Base-by-base conservation (phyloP, 129 eudicot genomes). In the Smallanthus sonchifolius region DNA sequence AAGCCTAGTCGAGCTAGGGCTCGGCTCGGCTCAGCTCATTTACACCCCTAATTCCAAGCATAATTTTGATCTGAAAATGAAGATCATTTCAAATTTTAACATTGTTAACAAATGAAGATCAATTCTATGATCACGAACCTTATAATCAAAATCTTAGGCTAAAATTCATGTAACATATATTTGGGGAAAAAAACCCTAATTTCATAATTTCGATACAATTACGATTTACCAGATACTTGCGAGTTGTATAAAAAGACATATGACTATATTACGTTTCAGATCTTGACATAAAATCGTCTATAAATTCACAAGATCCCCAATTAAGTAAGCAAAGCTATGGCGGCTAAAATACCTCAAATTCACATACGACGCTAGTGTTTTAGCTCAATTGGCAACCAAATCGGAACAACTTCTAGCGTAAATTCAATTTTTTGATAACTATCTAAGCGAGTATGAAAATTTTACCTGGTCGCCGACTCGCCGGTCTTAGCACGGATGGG, bases 301-400 rank as follows among this genome's bases (percentile, higher is more conserved):
- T 38, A 75, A 37, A 40, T 61, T 36, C 64, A 37, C 37, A 48
- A 75, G 64, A 64, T 75, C 54, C 54, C 35, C n/a, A 75, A 74
- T 64, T 57, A 59, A n/a, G 57, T 30, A 59, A 24, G 42, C 56
- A 30, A 71, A 36, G 30, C 15, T 45, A 20, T 37, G 14, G 55
- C 38, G 28, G 40, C 42, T 20, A 34, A 9, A 40, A 44, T 17
- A 62, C 35, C 35, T 43, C 16, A n/a, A 73, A 72, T 56, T 7
- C 24, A 42, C 30, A 40, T 39, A 40, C 40, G 42, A 57, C 32
- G 57, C 5, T 61, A 45, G 49, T 45, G 38, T 2, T 61, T 61
- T 34, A 45, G 48, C 20, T 32, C 37, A 48, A 74, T 48, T 0
- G 48, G 65, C 65, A 13, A 49, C 24, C 16, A 24, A 74, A 75